Base-by-base conservation (phyloP, 345 rosid species). In the Moricandia moricandioides region DNA sequence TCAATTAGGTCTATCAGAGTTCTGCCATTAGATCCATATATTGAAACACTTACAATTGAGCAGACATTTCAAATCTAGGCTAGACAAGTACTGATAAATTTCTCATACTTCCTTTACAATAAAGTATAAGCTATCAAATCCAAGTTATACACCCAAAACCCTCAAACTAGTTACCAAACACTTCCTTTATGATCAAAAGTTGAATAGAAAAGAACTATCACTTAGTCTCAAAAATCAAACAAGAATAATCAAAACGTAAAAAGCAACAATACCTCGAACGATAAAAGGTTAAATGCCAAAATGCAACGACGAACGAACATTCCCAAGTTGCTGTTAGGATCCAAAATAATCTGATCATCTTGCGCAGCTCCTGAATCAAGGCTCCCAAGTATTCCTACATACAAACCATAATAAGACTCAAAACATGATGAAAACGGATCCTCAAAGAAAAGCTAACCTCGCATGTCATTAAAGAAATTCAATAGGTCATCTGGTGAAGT, bases 221-320 rank as follows among this genome's bases (percentile, higher is more conserved):
- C 16, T 14, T 59, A 59, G 40, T 33, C 4, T 21, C 17, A 59
- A n/a, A 13, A 60, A 64, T 17, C 40, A 64, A 61, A 39, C 26
- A 27, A 51, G 18, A 63, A 18, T 62, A 49, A 27, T 11, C 65
- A 65, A 51, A 58, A 18, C 9, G 13, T 16, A 59, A 26, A 59
- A 62, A 57, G 40, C 62, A 62, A 57, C 39, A 69, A 67, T 84
- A 95, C 99, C 96, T 92, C 99, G 59, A 92, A 95, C 2, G 89
- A 84, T 49, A 95, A 78, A 34, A 85, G 69, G 74, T 89, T 92
- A 78, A 92, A 92, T 65, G 98, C 86, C 75, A 92, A 88, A 58
- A 92, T 64, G 79, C 98, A 90, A 17, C 91, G 99, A 11, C 98
- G 96, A 47, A 92, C 84, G 85, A 89, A 95, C 86, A 90, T 80